These are phyloP conservation scores for Nemania sp. DNA, from an alignment of 2,329 filamentous ascomycete species.

Conservation along the genomic window DNA sequence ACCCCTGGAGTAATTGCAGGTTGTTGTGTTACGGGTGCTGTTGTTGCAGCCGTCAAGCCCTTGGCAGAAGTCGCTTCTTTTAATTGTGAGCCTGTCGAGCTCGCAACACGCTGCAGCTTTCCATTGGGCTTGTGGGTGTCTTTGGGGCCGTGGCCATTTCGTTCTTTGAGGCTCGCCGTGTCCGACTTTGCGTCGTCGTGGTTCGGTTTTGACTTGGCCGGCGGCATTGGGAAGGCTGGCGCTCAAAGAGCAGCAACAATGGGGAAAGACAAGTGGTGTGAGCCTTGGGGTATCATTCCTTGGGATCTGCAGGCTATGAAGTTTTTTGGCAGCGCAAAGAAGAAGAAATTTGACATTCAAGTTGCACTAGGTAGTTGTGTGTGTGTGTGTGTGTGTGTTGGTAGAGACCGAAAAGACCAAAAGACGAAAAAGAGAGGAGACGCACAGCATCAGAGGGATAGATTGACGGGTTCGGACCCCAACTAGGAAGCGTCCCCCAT, in stretches of 20 bases:
- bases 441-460: constrained; percentile 19
- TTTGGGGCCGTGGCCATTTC: constrained; percentile 48
- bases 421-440: constrained; percentile 25
- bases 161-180: constrained; percentile 51
- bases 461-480: constrained; percentile 31
- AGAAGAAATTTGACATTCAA: background rate
- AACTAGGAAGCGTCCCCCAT: constrained; percentile 30
- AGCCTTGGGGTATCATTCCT: constrained; percentile 44
- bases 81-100: constrained; percentile 62
- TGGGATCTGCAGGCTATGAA: constrained; percentile 23
- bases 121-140: constrained; percentile 57
- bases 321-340: background rate
- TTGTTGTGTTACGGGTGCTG: constrained; percentile 45
- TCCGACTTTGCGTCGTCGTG: constrained; percentile 54
- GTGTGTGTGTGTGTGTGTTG: too few species aligned
- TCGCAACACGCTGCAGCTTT: constrained; percentile 68
- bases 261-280: constrained; percentile 29
- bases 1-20: constrained; percentile 46
- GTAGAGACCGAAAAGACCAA: too few species aligned
- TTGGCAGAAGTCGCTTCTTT: constrained; percentile 57
- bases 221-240: constrained; percentile 42
- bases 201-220: constrained; percentile 51
- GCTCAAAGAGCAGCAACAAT: constrained; percentile 46
- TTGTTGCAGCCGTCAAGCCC: constrained; percentile 43
- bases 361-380: constrained; percentile 6